Evolutionary conservation across 805 yeast species (phyloP), one percentile per base, ranked within the genome.

Genomic region (Cyberlindnera americana): DNA sequence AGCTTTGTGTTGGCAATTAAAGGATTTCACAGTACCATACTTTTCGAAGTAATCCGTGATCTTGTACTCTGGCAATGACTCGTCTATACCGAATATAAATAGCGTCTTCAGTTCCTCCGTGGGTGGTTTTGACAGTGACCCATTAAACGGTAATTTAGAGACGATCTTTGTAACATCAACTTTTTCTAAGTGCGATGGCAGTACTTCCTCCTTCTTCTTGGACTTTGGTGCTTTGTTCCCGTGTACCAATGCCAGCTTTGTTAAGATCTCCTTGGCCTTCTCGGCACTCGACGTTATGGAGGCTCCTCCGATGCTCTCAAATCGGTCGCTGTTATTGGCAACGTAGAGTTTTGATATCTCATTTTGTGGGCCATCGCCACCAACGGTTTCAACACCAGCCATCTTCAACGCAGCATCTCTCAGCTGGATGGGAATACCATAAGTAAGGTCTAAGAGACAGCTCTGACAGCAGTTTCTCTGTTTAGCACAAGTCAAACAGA

Each of bases 381-480:
- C 35, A 6, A 15, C 26, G 3, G 22, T 17, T 19, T 63, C 69
- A 13, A 70, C 65, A 13, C 81, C 81, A 2, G 90, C 82, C 72
- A 87, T 70, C 50, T 79, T 78, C 52, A 89, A 60, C 4, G 95
- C 85, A 2, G 87, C 79, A 53, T 90, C 96, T 48, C 96, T 68
- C 6, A 88, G 64, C 10, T 80, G 77, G 14, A 88, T 58, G 0
- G 95, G 87, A n/a, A 93, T 76, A 4, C 89, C 86, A 64, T 79
- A 85, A 21, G 81, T 76, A 29, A 90, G 64, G 63, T 91, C 98
- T 24, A 83, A 60, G 77, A 88, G 74, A 60, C 99, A 91, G 18
- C 79, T 66, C 59, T 93, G 98, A 57, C 99, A 91, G 52, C 95
- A 83, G 62, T 86, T 83, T 43, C 82, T 73, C 31, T 81, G 77